phyloP scores from a whole-genome alignment of 1,139 yeast genomes.

The Wickerhamiella infanticola region DNA sequence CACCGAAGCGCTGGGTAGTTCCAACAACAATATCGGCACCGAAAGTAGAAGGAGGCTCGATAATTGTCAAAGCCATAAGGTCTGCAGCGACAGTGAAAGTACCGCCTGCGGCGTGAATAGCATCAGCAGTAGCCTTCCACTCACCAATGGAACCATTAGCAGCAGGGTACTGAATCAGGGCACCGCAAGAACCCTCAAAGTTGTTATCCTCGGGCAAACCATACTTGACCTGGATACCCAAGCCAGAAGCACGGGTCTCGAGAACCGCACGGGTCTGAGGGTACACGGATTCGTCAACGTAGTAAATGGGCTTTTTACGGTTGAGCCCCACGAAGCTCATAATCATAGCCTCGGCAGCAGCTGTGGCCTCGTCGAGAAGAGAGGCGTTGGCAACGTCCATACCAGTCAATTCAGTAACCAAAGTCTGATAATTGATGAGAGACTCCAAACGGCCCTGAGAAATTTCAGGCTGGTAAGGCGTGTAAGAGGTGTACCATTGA shows the following conservation, averaged over 20 bases:
- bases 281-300: conserved; percentile 63
- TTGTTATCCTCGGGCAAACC: conserved; percentile 42
- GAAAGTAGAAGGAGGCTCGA: conserved; percentile 70
- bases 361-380: conserved; percentile 88
- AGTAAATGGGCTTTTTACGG: conserved; percentile 52
- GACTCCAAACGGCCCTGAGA: conserved; percentile 93
- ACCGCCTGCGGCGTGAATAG: conserved; percentile 58
- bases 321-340: conserved; percentile 54
- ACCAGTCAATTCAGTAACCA: conserved; percentile 80
- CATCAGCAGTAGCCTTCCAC: conserved; percentile 41
- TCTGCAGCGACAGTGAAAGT: conserved; percentile 79
- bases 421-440: conserved; percentile 77
- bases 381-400: conserved; percentile 89
- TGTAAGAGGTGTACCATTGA: conserved; percentile 96
- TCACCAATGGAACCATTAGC: conserved; percentile 62
- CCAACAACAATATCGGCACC: conserved; percentile 93
- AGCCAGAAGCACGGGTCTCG: conserved; percentile 60
- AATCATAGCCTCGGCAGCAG: conserved; percentile 96
- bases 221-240: conserved; percentile 48
- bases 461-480: conserved; percentile 97
- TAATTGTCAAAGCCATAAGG: conserved; percentile 67
- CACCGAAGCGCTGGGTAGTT: conserved; percentile 90
- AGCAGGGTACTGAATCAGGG: conserved; percentile 77
- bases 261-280: conserved; percentile 77
- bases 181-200: conserved; percentile 47